Evolutionary conservation across 306 rosid species (phyloP).

Genomic region (Neltuma alba): DNA sequence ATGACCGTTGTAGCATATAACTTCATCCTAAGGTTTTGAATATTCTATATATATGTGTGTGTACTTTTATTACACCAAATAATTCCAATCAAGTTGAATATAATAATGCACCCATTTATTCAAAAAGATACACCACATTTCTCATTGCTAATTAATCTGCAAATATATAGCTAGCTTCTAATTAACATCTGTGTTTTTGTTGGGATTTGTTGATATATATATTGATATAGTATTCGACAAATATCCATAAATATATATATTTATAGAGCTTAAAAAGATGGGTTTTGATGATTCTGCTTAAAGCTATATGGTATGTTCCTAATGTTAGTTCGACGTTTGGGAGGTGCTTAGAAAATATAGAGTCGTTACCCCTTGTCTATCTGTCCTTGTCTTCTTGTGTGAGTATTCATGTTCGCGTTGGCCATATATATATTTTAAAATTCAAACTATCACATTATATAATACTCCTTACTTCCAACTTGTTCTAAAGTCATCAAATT

Average conservation of each 20-base stretch:
- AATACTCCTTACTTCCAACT: no score
- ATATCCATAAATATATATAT: neutral
- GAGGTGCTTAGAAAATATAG: neutral
- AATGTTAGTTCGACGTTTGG: neutral
- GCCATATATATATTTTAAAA: neutral
- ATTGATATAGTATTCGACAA: neutral
- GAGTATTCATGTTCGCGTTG: neutral
- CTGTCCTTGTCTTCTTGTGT: neutral
- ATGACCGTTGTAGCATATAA: neutral
- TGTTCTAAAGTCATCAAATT: neutral
- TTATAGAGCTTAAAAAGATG: neutral
- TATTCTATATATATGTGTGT: neutral
- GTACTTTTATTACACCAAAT: neutral
- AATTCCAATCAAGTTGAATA: neutral
- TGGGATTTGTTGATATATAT: neutral
- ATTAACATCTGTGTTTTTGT: neutral
- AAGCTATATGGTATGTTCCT: neutral
- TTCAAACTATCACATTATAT: neutral
- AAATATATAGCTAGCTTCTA: neutral
- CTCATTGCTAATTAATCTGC: neutral
- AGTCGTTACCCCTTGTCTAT: neutral
- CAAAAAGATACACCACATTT: neutral
- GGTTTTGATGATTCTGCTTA: neutral
- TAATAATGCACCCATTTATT: neutral
- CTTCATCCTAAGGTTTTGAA: neutral